A percentile compares a stretch with the other conserved stretches of the same genome.
phyloP scores from a whole-genome alignment of 192 early-diverging fungal genomes.

The Powellomyces hirtus region DNA sequence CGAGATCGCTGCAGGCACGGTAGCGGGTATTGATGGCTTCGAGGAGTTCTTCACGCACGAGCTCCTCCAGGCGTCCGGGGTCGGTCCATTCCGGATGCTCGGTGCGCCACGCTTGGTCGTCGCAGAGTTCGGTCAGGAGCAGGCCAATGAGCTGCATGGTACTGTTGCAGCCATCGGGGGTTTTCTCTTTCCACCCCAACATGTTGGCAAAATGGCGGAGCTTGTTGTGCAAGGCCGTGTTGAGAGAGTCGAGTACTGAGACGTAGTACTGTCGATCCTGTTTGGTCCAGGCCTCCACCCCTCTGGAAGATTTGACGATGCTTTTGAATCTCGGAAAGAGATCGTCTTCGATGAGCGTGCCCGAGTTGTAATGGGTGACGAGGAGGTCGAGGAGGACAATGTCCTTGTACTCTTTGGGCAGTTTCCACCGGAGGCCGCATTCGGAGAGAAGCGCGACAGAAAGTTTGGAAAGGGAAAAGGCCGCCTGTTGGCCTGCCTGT shows the following conservation, averaged over 20 bases:
- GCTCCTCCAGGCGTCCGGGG: constrained; percentile 20
- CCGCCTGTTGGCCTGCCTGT: constrained; percentile 25
- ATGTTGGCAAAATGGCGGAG: constrained; percentile 18
- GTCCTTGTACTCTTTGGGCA: constrained; percentile 47
- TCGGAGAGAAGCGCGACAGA: constrained; percentile 64
- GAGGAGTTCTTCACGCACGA: constrained; percentile 14
- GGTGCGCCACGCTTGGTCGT: constrained; percentile 6
- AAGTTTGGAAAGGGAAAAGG: constrained; percentile 46
- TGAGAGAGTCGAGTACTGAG: constrained; percentile 9
- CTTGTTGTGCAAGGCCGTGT: neutral
- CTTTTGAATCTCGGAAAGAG: constrained; percentile 24
- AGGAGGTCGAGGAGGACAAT: constrained; percentile 33
- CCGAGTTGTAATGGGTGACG: constrained; percentile 18
- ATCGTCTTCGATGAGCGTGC: constrained; percentile 23
- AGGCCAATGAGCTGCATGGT: constrained; percentile 21
- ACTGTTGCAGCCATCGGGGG: constrained; percentile 16
- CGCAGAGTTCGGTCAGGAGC: constrained; percentile 6
- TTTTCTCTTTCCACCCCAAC: constrained; percentile 27
- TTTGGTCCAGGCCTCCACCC: neutral
- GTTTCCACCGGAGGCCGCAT: constrained; percentile 65
- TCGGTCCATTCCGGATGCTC: constrained; percentile 17
- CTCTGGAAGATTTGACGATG: neutral
- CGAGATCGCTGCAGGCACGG: neutral
- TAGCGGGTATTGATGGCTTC: constrained; percentile 28
- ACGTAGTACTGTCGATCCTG: constrained; percentile 24